These are phyloP conservation scores for Backusella psychrophila DNA, from an alignment of 192 early-diverging fungal genomes.

Conservation along the genomic window DNA sequence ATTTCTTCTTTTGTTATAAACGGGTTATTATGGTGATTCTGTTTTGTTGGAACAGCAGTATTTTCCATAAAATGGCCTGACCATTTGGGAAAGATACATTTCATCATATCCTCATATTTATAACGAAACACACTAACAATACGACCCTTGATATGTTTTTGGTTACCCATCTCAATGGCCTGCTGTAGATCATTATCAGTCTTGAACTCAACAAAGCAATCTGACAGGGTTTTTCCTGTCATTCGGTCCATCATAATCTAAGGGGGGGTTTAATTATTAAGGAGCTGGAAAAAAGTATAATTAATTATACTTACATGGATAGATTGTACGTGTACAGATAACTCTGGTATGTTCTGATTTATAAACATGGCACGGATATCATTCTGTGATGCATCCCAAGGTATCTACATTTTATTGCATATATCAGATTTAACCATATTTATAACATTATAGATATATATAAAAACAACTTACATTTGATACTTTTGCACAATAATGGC, in stretches of 20 bases:
- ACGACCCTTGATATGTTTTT: constrained; percentile 61
- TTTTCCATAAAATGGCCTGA: constrained; percentile 46
- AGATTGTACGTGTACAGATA: constrained; percentile 42
- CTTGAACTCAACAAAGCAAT: constrained; percentile 65
- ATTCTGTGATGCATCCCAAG: constrained; percentile 59
- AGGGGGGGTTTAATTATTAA: neutral
- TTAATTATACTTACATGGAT: constrained; percentile 50
- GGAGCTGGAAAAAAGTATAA: neutral
- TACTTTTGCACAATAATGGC: constrained; percentile 5
- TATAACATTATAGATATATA: neutral
- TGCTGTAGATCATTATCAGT: constrained; percentile 47
- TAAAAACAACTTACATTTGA: constrained; percentile 10
- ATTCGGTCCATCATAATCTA: constrained; percentile 59
- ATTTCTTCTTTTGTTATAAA: constrained; percentile 68
- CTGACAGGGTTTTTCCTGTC: constrained; percentile 71
- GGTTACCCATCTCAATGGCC: constrained; percentile 53
- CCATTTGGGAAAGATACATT: constrained; percentile 58
- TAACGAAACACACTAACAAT: constrained; percentile 48
- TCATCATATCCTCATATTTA: constrained; percentile 56
- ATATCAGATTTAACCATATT: neutral
- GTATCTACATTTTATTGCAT: constrained; percentile 34
- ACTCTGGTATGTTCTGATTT: constrained; percentile 37
- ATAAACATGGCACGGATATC: constrained; percentile 49
- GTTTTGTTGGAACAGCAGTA: constrained; percentile 36
- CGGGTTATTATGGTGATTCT: constrained; percentile 8